phyloP scores from a whole-genome alignment of 495 filamentous ascomycete genomes.

The Sordaria brevicollis region DNA sequence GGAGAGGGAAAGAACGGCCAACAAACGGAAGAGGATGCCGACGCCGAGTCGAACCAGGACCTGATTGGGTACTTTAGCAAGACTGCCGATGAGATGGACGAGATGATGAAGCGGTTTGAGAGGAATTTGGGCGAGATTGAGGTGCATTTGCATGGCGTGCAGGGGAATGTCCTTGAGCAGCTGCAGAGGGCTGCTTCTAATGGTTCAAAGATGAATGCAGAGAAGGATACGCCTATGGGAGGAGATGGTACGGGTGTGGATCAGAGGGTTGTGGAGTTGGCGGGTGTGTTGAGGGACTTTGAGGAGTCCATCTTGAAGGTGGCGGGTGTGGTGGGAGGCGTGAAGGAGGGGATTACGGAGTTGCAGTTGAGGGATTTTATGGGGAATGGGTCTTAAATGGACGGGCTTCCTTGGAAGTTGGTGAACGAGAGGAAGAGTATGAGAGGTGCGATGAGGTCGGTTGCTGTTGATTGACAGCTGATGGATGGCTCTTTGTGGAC shows the following conservation, averaged over 20 bases:
- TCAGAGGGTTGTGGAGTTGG: conserved; percentile 42
- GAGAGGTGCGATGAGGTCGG: no score
- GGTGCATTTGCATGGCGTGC: conserved; percentile 66
- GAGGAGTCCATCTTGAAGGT: conserved; percentile 70
- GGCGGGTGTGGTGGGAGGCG: conserved; percentile 56
- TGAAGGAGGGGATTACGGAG: conserved; percentile 60
- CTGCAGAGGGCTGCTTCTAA: conserved; percentile 57
- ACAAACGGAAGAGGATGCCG: conserved; percentile 25
- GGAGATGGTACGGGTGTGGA: no score
- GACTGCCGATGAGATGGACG: conserved; percentile 60
- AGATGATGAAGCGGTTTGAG: conserved; percentile 55
- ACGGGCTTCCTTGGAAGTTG: no score
- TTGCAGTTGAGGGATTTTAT: conserved; percentile 49
- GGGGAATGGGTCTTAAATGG: conserved; percentile 13
- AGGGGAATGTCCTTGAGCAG: conserved; percentile 57
- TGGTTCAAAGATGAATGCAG: no score
- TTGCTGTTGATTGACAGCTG: no score
- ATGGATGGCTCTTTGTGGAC: background rate
- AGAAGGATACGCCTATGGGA: no score
- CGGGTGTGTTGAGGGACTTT: conserved; percentile 62
- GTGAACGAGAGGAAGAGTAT: no score
- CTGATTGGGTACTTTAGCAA: conserved; percentile 69
- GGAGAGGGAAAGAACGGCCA: conserved; percentile 6
- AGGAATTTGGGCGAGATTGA: conserved; percentile 72
- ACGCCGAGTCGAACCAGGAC: conserved; percentile 49